These are phyloP conservation scores for Clonostachys byssicola DNA, from an alignment of 2,329 filamentous ascomycete species.

Conservation along the genomic window DNA sequence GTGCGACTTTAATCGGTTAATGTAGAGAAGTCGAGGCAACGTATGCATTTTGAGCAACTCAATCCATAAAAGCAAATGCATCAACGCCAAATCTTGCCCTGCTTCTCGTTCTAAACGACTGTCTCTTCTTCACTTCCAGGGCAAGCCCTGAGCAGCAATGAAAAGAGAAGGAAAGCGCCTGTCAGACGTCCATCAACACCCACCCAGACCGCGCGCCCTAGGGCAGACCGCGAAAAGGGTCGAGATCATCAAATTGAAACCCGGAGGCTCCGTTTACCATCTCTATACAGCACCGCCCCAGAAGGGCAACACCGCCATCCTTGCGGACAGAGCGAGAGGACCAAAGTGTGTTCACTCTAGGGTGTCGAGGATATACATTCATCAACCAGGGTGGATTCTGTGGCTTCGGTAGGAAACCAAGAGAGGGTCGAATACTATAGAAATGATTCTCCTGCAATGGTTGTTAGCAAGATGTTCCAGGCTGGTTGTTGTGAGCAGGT, in stretches of 20 bases:
- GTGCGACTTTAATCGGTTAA: no score
- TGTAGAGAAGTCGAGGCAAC: no score
- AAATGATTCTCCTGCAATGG: conserved; percentile 76
- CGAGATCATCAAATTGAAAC: conserved; percentile 75
- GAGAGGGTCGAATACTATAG: conserved; percentile 94
- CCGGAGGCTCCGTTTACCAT: conserved; percentile 24
- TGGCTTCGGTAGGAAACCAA: conserved; percentile 90
- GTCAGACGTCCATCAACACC: conserved; percentile 89
- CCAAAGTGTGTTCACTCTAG: conserved; percentile 75
- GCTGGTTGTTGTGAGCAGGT: conserved; percentile 9
- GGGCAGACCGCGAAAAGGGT: conserved; percentile 66
- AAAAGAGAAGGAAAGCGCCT: conserved; percentile 57
- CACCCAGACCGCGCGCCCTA: conserved; percentile 75
- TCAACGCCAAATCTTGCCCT: no score
- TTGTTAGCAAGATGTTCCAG: conserved; percentile 11
- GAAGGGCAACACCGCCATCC: conserved; percentile 43
- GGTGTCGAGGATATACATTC: conserved; percentile 80
- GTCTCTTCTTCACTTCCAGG: conserved; percentile 50
- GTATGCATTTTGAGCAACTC: no score
- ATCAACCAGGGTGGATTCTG: conserved; percentile 96
- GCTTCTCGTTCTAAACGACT: no score
- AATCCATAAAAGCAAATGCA: no score
- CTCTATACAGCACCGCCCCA: conserved; percentile 62
- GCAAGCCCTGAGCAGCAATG: conserved; percentile 44
- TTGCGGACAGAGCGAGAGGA: conserved; percentile 59